phyloP scores from a whole-genome alignment of 2,329 filamentous ascomycete genomes.

The Chaetothyriales sp. region DNA sequence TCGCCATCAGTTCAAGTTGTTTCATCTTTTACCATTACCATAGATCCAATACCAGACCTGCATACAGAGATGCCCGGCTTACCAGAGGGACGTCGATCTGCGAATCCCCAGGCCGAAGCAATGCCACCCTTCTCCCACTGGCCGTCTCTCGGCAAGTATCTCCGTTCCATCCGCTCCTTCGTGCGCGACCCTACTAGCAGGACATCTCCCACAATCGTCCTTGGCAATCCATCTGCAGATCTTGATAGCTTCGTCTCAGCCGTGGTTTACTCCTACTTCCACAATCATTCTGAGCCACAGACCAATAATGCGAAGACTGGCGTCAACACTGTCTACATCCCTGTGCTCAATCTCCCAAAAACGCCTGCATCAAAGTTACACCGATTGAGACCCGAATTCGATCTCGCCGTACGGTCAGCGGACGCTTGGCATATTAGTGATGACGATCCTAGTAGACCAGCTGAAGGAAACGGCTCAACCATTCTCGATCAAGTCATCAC shows the following conservation, averaged over 20 bases:
- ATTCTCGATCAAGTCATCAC: constrained; percentile 27
- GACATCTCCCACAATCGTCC: constrained; percentile 24
- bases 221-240: constrained; percentile 38
- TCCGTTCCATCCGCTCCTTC: neutral
- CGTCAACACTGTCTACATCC: constrained; percentile 34
- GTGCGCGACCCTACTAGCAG: neutral
- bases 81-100: neutral
- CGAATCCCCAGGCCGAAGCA: neutral
- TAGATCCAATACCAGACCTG: neutral
- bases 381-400: constrained; percentile 44
- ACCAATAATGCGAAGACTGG: neutral
- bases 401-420: constrained; percentile 41
- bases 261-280: constrained; percentile 47
- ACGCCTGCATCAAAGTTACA: constrained; percentile 34
- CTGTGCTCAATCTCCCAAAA: constrained; percentile 44
- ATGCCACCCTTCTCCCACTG: neutral
- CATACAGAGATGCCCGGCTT: neutral
- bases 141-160: neutral
- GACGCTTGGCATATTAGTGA: constrained; percentile 28
- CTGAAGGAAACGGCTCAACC: neutral
- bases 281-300: constrained; percentile 19
- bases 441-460: constrained; percentile 12
- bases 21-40: neutral
- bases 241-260: constrained; percentile 51
- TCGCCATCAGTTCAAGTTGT: too few relatives aligned